These are phyloP conservation scores for Starmera quercuum DNA, from an alignment of 805 yeast species.

Conservation along the genomic window DNA sequence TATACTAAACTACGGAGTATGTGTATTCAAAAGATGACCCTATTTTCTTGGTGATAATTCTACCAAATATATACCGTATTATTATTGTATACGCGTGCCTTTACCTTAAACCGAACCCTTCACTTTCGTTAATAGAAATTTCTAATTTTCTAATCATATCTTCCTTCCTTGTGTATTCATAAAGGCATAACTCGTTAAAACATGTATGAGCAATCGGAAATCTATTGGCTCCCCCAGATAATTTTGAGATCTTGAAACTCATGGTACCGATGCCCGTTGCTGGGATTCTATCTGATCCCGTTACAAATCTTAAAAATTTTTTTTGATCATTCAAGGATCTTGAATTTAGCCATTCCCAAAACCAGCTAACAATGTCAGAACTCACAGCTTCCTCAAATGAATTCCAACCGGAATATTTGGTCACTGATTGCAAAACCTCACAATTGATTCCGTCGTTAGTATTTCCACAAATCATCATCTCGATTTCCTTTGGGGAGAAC, in stretches of 20 bases:
- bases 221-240: constrained; percentile 28
- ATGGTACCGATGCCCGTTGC: constrained; percentile 84
- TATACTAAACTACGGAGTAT: too few relatives aligned
- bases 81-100: not conserved
- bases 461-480: constrained; percentile 69
- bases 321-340: constrained; percentile 44
- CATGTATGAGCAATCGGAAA: constrained; percentile 92
- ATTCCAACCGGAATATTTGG: constrained; percentile 66
- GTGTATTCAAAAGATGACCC: too few relatives aligned
- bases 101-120: constrained; percentile 76
- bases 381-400: constrained; percentile 27
- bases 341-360: constrained; percentile 70
- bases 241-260: constrained; percentile 58
- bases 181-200: constrained; percentile 80
- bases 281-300: constrained; percentile 89
- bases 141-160: constrained; percentile 49
- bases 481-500: constrained; percentile 78
- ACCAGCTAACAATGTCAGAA: constrained; percentile 57
- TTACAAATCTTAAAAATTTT: constrained; percentile 64
- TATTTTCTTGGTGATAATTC: too few relatives aligned
- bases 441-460: constrained; percentile 60
- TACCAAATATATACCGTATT: not conserved
- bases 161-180: constrained; percentile 50
- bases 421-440: constrained; percentile 57
- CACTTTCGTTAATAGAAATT: constrained; percentile 70